Percentiles rank a stretch among this genome's conserved stretches.
Conservation (phyloP, 2,329 filamentous ascomycete genomes). For the Talaromyces sp. region DNA sequence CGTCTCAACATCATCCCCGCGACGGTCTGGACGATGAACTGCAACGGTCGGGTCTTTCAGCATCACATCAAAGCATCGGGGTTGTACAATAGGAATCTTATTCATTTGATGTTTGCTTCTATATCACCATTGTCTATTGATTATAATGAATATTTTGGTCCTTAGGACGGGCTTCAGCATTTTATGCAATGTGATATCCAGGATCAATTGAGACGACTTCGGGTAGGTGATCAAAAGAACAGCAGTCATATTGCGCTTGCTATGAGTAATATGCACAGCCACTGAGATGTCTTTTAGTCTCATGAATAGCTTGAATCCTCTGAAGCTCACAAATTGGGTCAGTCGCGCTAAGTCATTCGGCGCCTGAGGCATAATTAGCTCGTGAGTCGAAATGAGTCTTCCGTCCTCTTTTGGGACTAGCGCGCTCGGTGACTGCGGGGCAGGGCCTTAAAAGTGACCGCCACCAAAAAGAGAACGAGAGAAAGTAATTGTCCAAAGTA, state of each 20-base stretch:
- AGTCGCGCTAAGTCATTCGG: conserved; percentile 7
- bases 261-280: conserved; percentile 5
- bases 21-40: conserved; percentile 16
- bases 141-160: background rate
- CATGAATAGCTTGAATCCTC: background rate
- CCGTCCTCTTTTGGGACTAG: conserved; percentile 10
- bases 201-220: background rate
- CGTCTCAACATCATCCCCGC: conserved; percentile 12
- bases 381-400: conserved; percentile 19
- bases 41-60: conserved; percentile 16
- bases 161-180: background rate
- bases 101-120: background rate
- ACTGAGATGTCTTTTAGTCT: background rate
- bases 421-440: background rate
- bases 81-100: conserved; percentile 19
- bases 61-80: conserved; percentile 19
- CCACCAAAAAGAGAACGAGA: conserved; percentile 9
- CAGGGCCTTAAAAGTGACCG: conserved; percentile 14
- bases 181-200: background rate
- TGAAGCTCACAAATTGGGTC: background rate
- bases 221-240: background rate
- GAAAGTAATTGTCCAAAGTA: background rate
- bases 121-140: conserved; percentile 9
- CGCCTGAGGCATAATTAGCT: conserved; percentile 6
- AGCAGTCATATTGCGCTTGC: background rate